Conservation (phyloP, 352 stramenopile genomes). For the Pythium graminicola region DNA sequence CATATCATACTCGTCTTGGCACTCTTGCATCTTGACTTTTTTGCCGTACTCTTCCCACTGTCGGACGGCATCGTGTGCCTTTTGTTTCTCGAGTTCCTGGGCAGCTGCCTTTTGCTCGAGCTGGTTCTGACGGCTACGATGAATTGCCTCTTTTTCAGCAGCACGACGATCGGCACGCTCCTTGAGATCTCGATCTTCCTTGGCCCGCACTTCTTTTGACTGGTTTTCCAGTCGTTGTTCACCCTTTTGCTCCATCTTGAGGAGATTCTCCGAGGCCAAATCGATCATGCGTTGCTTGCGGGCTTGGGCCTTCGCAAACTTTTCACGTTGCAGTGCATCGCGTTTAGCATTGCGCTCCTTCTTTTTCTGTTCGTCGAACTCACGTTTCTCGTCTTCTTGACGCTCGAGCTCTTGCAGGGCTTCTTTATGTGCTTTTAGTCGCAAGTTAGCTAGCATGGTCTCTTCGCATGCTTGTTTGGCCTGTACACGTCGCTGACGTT, state of each 20-base stretch:
- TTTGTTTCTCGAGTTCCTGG: slow-evolving; percentile 32
- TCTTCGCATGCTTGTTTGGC: slow-evolving; percentile 54
- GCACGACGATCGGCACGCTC: slow-evolving; percentile 52
- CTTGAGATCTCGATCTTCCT: slow-evolving; percentile 63
- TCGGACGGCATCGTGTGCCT: slow-evolving; percentile 38
- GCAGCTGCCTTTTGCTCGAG: slow-evolving; percentile 42
- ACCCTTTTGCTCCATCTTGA: slow-evolving; percentile 59
- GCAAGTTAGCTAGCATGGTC: slow-evolving; percentile 57
- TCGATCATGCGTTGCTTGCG: slow-evolving; percentile 84
- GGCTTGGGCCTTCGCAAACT: slow-evolving; percentile 46
- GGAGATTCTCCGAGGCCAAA: slow-evolving; percentile 59
- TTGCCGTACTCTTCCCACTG: slow-evolving; percentile 69
- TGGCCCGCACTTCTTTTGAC: slow-evolving; percentile 58
- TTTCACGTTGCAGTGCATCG: slow-evolving; percentile 49
- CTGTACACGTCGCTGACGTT: slow-evolving; percentile 34
- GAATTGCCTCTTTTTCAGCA: slow-evolving; percentile 53
- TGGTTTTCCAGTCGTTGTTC: slow-evolving; percentile 59
- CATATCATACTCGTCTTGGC: slow-evolving; percentile 59
- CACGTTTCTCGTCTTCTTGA: slow-evolving; percentile 61
- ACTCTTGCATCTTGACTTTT: slow-evolving; percentile 42
- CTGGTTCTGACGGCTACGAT: slow-evolving; percentile 49
- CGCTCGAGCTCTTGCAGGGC: slow-evolving; percentile 50
- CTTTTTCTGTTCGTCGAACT: slow-evolving; percentile 68
- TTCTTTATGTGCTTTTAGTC: slow-evolving; percentile 53
- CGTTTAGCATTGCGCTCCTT: slow-evolving; percentile 53